These are phyloP conservation scores for barrel medic (Medicago truncatula) DNA, from an alignment of 306 rosid species.

Conservation along the genomic window MtrunA17r5.0-ANR NC_053042.1:6322501-6323000, in stretches of 20 bases:
- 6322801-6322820: neutral
- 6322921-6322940: neutral
- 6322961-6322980: neutral
- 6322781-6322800: slow-evolving; percentile 3
- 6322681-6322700: slow-evolving; percentile 13
- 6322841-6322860: slow-evolving; percentile 1
- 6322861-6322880: slow-evolving; percentile 10
- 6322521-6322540: neutral
- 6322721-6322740: neutral
- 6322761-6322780: neutral
- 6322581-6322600: slow-evolving; percentile 5
- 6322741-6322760: slow-evolving; percentile 7
- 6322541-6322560: neutral
- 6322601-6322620: neutral
- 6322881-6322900: neutral
- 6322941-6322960: neutral
- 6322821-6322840: neutral
- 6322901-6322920: slow-evolving; percentile 1
- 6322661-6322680: slow-evolving; percentile 31
- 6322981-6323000: too few species aligned
- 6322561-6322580: neutral
- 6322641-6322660: neutral
- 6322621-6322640: slow-evolving; percentile 15
- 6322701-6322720: neutral
- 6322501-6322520: neutral